Conservation (phyloP, 345 rosid species). For the Physaria fendleri region DNA sequence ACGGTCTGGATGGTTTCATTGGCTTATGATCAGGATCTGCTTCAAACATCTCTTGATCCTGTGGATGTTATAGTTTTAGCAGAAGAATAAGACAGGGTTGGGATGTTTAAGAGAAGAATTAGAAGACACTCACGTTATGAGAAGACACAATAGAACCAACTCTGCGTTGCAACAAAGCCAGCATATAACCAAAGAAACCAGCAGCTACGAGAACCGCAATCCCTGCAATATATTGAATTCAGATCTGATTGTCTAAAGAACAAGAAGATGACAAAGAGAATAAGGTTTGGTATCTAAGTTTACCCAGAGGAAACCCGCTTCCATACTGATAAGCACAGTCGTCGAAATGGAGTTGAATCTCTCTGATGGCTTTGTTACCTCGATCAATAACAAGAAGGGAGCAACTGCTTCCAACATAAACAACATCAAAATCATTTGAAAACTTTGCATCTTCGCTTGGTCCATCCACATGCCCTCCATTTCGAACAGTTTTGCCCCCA, state of each 20-base stretch:
- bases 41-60: slow-evolving; percentile 47
- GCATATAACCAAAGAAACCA: slow-evolving; percentile 93
- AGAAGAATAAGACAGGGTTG: background rate
- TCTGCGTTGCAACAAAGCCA: slow-evolving; percentile 82
- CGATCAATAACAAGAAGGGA: slow-evolving; percentile 91
- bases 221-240: slow-evolving; percentile 39
- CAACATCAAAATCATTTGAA: slow-evolving; percentile 91
- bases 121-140: slow-evolving; percentile 48
- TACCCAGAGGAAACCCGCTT: slow-evolving; percentile 93
- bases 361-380: slow-evolving; percentile 88
- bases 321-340: slow-evolving; percentile 98
- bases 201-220: slow-evolving; percentile 92
- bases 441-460: slow-evolving; percentile 98
- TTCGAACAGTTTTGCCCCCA: slow-evolving; percentile 74
- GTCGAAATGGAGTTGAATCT: slow-evolving; percentile 95
- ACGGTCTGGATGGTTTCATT: slow-evolving; percentile 66
- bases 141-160: slow-evolving; percentile 66
- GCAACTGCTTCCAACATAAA: slow-evolving; percentile 95
- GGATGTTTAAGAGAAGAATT: background rate
- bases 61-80: background rate
- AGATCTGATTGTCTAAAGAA: too few relatives aligned
- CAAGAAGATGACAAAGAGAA: background rate
- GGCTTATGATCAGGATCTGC: slow-evolving; percentile 44
- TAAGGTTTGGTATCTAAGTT: background rate
- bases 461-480: slow-evolving; percentile 92